Evolutionary conservation across 1,284 basidiomycete genomes (phyloP).

Genomic region (Anthracocystis walkeri): DNA sequence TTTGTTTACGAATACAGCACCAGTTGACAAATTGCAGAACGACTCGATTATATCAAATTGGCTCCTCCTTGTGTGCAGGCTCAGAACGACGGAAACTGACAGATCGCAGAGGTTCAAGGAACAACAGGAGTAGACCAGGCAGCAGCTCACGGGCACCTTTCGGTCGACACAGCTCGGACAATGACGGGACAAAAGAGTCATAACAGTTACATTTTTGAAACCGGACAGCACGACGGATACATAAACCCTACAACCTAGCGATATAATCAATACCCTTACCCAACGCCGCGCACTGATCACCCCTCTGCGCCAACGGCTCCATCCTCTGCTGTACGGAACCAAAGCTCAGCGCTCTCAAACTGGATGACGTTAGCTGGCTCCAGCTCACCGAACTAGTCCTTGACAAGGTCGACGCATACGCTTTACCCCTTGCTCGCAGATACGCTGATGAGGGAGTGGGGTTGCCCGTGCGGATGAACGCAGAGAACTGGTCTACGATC

Average conservation of each 20-base stretch:
- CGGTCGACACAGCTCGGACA: no score
- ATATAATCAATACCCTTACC: conserved; percentile 41
- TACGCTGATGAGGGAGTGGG: conserved; percentile 25
- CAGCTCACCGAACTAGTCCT: conserved; percentile 28
- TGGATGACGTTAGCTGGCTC: conserved; percentile 19
- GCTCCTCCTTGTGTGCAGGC: background rate
- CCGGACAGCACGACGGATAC: background rate
- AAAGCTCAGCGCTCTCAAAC: conserved; percentile 29
- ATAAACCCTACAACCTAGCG: conserved; percentile 21
- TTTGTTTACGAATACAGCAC: background rate
- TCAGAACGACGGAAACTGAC: no score
- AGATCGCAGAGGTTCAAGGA: no score
- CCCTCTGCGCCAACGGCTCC: conserved; percentile 30
- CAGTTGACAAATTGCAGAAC: conserved; percentile 15
- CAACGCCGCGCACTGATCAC: conserved; percentile 46
- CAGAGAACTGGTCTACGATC: conserved; percentile 42
- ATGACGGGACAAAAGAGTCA: no score
- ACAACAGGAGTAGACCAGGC: no score
- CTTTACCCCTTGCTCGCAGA: conserved; percentile 28
- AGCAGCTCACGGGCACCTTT: no score
- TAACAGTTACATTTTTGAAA: background rate
- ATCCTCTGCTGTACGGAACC: conserved; percentile 41
- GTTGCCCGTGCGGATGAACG: conserved; percentile 41
- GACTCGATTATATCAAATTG: background rate
- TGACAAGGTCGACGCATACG: conserved; percentile 27